Base-by-base conservation (phyloP, 257 asterid species). In the Solanum paucissectum region DNA sequence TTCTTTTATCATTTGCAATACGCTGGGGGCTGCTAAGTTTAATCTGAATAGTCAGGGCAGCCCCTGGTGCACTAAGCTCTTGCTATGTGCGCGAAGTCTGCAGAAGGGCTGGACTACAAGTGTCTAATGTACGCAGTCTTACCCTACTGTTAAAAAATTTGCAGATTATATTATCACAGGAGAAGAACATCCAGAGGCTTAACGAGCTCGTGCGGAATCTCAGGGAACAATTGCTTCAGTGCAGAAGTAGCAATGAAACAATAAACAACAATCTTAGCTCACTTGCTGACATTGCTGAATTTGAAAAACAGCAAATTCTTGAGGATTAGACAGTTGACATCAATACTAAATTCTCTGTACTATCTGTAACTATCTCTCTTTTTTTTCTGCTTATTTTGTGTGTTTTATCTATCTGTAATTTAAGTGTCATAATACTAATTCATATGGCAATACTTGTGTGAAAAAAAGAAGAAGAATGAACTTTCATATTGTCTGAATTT, bases 161-260 rank as follows among this genome's bases (percentile, higher is more conserved):
- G 93, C 95, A 94, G 98, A 92, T 95, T 46, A 94, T 96, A 87
- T 88, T 95, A 88, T 90, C 97, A 42, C 99, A 97, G 90, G 98
- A 97, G 90, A 97, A 94, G 93, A 93, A 88, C 93, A 97, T 97
- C 86, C 94, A 93, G 88, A 93, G 92, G 85, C 93, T 96, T 72
- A 95, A 91, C 42, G 98, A 93, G 93, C 94, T 92, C 21, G 92
- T 95, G 34, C 91, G 90, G 84, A 92, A 91, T 90, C 98, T 97
- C 2, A 94, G 90, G 88, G 95, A 95, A 84, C 96, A 95, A 86
- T 92, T 97, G 77, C 94, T 90, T 34, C 96, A 90, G 33, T 97
- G 99, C 92, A 88, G 86, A 86, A 87, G 93, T 89, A 89, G 21
- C 86, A 95, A 93, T 34, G 94, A 94, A 82, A 92, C 95, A 20